Conservation (phyloP, 805 yeast species). For the Candida bentonensis region DNA sequence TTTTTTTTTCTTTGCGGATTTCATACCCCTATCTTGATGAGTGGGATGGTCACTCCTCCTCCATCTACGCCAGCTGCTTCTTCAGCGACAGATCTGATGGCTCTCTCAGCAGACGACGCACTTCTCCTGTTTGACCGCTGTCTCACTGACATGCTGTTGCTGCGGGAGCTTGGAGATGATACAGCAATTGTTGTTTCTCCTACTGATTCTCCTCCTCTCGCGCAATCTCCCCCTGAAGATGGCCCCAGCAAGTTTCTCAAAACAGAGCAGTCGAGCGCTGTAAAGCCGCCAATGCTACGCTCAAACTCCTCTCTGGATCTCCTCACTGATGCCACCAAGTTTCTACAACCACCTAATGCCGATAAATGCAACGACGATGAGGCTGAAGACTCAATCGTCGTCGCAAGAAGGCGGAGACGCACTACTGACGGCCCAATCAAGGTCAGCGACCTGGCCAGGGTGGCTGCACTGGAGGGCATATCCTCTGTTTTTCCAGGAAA, state of each 20-base stretch:
- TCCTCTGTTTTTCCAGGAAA: background rate
- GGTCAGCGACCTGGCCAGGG: background rate
- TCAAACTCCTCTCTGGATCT: background rate
- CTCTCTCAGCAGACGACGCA: background rate
- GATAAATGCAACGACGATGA: too few relatives aligned
- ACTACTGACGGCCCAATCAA: background rate
- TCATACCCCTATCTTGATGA: background rate
- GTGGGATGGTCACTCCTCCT: background rate
- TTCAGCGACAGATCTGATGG: background rate
- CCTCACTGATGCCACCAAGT: background rate
- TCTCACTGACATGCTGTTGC: conserved; percentile 54
- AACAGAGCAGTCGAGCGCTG: background rate
- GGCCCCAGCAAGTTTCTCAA: background rate
- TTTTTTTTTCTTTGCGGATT: too few relatives aligned
- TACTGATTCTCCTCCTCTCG: background rate
- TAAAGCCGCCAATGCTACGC: background rate
- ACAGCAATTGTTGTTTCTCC: background rate
- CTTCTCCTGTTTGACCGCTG: background rate
- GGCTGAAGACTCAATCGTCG: background rate
- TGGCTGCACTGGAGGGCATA: too few relatives aligned
- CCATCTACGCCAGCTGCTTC: background rate
- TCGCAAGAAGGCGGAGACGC: background rate
- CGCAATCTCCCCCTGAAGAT: background rate
- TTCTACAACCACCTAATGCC: background rate
- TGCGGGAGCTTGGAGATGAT: background rate